phyloP scores from a whole-genome alignment of 2,329 filamentous ascomycete species.

The Sarocladium kiliense region DNA sequence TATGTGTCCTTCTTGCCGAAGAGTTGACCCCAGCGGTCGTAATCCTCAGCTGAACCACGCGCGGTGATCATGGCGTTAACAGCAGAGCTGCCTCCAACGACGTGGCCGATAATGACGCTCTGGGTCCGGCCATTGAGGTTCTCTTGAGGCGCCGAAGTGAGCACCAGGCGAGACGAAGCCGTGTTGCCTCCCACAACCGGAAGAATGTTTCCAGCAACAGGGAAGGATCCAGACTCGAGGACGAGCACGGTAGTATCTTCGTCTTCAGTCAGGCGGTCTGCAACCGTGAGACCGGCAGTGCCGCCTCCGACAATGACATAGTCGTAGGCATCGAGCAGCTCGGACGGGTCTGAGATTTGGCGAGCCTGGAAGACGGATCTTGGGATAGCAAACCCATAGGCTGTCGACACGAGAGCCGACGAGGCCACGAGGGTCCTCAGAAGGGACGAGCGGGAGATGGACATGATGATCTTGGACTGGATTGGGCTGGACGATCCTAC shows the following conservation, averaged over 20 bases:
- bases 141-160: conserved; percentile 17
- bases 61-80: conserved; percentile 26
- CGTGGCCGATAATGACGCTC: conserved; percentile 18
- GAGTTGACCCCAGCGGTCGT: conserved; percentile 10
- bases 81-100: conserved; percentile 23
- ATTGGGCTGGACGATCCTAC: not conserved
- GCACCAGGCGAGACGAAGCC: not conserved
- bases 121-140: conserved; percentile 16
- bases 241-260: conserved; percentile 26
- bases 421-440: not conserved
- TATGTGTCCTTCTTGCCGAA: not conserved
- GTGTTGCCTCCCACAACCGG: not conserved
- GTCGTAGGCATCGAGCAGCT: not conserved
- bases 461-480: not conserved
- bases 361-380: not conserved
- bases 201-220: not conserved
- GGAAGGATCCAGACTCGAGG: conserved; percentile 27
- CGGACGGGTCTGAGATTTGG: not conserved
- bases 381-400: not conserved
- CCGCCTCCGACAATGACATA: conserved; percentile 31
- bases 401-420: not conserved
- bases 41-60: conserved; percentile 20
- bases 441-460: not conserved
- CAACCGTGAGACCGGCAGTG: conserved; percentile 29
- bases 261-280: conserved; percentile 30